Base-by-base conservation (phyloP, 2,329 filamentous ascomycete species). In the Ophiostoma ulmi region DNA sequence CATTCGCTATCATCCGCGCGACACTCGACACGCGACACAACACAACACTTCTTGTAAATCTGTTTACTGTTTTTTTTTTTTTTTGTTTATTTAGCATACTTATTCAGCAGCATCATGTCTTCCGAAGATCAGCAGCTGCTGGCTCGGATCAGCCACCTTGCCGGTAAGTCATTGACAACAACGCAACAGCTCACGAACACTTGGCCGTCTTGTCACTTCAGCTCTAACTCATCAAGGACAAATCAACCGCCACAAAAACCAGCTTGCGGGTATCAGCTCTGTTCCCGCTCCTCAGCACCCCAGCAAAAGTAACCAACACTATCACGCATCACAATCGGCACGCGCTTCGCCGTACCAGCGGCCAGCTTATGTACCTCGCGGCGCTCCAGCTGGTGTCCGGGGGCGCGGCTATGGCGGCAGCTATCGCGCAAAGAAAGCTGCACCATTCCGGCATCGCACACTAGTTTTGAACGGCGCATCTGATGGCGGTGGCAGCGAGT, bases 241-340 rank as follows among this genome's bases (percentile, higher is more conserved):
- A 80, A 94, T 95, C 77, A 93, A 93, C 78, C 87, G 89, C 69
- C 89, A 91, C 81, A 93, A 91, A 79, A 91, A 86, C 73, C 86
- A 89, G 73, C 84, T 86, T 74, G 78, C 82, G 44, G 82, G 81
- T 58, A 72, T 80, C 52, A 77, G 74, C n/a, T 73, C 80, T 14
- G 39, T 70, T 1, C 73, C 74, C 4, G 68, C 67, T 6, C 68
- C 72, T 7, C 36, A 39, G 52, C 36, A 48, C 5, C 36, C 70
- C 8, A 22, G 69, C 75, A n/a, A 70, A 75, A 65, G 73, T 73
- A 55, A 70, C 72, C 58, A 71, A 26, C 55, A 72, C 35, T 44
- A 52, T 44, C 76, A 76, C 48, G 76, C 77, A 44, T 11, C 26
- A 1, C 36, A 52, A 14, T 52, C 68, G 35, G 61, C 64, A 26